phyloP scores from a whole-genome alignment of 2,329 filamentous ascomycete species.

The Coccinonectria pachysandricola region DNA sequence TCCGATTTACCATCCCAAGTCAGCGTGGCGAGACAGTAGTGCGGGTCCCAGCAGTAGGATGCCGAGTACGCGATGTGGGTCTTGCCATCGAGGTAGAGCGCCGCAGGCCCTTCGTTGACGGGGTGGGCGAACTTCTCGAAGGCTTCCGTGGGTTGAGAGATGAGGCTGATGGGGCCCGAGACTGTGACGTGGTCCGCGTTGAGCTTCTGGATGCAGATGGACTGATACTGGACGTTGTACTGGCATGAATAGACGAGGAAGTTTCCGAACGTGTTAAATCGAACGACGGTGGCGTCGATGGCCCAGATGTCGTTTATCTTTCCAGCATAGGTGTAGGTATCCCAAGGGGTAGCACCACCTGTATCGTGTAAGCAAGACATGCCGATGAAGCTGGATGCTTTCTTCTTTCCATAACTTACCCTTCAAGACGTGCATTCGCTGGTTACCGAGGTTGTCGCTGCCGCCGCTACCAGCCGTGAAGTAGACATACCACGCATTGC shows the following conservation, averaged over 20 bases:
- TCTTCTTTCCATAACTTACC: constrained; percentile 27
- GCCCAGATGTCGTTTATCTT: constrained; percentile 38
- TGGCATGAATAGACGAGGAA: constrained; percentile 48
- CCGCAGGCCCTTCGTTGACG: constrained; percentile 45
- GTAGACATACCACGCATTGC: constrained; percentile 44
- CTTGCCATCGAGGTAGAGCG: constrained; percentile 41
- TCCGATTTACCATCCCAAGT: constrained; percentile 41
- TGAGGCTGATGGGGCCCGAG: constrained; percentile 32
- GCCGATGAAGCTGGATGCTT: rapidly evolving
- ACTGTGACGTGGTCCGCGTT: constrained; percentile 30
- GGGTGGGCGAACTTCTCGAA: constrained; percentile 41
- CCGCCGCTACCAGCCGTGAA: constrained; percentile 42
- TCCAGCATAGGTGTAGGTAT: constrained; percentile 37
- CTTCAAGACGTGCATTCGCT: constrained; percentile 41
- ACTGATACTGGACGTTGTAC: constrained; percentile 28
- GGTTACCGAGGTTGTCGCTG: constrained; percentile 33
- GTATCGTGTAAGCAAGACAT: background rate
- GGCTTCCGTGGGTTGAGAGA: constrained; percentile 38
- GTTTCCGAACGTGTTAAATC: constrained; percentile 33
- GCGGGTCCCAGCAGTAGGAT: constrained; percentile 45
- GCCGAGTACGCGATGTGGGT: constrained; percentile 45
- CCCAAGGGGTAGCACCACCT: constrained; percentile 43
- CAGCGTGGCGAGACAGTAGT: constrained; percentile 43
- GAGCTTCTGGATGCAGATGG: constrained; percentile 29
- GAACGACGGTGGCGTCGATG: constrained; percentile 44